phyloP scores from a whole-genome alignment of 768 basidiomycete genomes.

The Tephrocybe rancida region DNA sequence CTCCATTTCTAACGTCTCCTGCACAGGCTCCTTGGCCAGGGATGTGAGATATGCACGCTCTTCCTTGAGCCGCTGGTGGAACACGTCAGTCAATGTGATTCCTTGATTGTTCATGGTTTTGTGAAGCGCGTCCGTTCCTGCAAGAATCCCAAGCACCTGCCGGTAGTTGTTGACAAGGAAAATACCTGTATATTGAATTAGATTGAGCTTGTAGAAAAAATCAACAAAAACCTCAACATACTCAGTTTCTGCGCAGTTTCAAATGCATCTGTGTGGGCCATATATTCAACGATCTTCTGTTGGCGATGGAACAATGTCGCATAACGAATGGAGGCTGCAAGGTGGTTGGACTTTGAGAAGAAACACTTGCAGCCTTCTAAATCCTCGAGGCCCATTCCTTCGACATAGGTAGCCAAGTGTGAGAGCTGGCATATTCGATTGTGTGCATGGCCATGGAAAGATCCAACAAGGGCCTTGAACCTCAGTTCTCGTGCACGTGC shows the following conservation, averaged over 20 bases:
- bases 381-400: constrained; percentile 31
- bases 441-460: constrained; percentile 26
- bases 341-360: constrained; percentile 28
- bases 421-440: constrained; percentile 22
- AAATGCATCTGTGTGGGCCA: constrained; percentile 6
- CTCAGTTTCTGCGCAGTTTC: constrained; percentile 12
- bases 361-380: constrained; percentile 29
- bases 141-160: constrained; percentile 1
- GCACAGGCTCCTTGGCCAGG: not conserved
- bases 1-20: constrained; percentile 4
- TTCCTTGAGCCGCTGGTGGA: constrained; percentile 3
- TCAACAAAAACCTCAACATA: not conserved
- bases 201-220: not conserved
- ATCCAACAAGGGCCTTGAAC: constrained; percentile 12
- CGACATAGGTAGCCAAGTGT: constrained; percentile 21
- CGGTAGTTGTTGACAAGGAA: constrained; percentile 8
- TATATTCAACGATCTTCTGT: not conserved
- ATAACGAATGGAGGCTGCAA: constrained; percentile 21
- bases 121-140: not conserved
- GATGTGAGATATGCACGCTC: not conserved
- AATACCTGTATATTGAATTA: constrained; percentile 1
- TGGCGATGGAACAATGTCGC: not conserved
- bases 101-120: constrained; percentile 3
- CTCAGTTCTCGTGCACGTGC: constrained; percentile 3
- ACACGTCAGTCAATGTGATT: not conserved